Evolutionary conservation across 2,329 filamentous ascomycete species (phyloP), one percentile per base, ranked within the genome.

Genomic region (Alternaria gaisen): DNA sequence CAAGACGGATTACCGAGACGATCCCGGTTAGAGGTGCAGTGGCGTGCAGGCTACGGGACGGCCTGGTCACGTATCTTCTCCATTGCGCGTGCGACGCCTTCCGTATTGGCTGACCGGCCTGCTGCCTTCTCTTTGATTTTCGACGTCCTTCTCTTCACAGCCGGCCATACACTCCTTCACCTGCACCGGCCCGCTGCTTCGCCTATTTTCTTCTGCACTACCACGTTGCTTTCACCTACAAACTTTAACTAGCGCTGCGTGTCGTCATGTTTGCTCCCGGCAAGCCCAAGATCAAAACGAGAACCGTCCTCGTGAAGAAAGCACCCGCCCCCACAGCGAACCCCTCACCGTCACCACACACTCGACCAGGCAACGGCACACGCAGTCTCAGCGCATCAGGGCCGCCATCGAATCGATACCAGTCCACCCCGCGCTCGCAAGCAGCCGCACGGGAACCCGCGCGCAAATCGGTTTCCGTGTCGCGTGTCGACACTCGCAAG

Each of bases 201-300:
- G 11, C 42, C 44, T 51, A 18, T 54, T 32, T 16, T 56, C 18
- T 24, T 53, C 10, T 38, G 53, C 52, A 51, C 40, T 26, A 26
- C 24, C 24, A 26, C 24, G 24, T 26, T 26, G 48, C 26, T 61
- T 56, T 44, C 46, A 36, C 32, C 38, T 43, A 47, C 43, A 43
- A 43, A 57, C 50, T 41, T 46, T 38, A 54, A 56, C 46, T 55
- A 51, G 59, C 53, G 43, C 60, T 48, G 34, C 40, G 0, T 41
- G 6, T 60, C 65, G 64, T 52, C 60, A 76, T 76, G 74, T 76
- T 77, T 60, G 60, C 62, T 46, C 57, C 57, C 8, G 72, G 72
- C 53, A 71, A 75, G 42, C 71, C 74, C 53, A 77, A 76, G 66
- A 76, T 77, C 60, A 72, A 72, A 60, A 72, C 69, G 47, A 69